Base-by-base conservation (phyloP, 768 basidiomycete species). In the Suillus lakei region DNA sequence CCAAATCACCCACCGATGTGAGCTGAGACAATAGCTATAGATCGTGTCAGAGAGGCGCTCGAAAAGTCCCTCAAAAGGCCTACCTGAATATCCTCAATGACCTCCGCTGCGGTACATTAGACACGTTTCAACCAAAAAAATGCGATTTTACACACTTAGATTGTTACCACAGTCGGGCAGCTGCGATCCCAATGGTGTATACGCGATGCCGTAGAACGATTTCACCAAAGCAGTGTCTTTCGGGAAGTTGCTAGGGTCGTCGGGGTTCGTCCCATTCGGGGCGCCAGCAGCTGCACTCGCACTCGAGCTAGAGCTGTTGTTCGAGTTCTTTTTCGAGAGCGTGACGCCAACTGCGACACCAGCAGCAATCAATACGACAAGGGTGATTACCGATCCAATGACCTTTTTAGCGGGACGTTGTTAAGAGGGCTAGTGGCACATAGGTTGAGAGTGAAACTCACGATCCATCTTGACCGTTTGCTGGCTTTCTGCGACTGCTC, bases 171-270 rank as follows among this genome's bases (percentile, higher is more conserved):
- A 95, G 39, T 84, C 73, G 0, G 93, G 93, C 28, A 89, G 75
- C 69, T 89, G 87, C n/a, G 89, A 87, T 46, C 88, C 88, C 23
- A 80, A 78, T 10, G 95, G 95, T 1, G 93, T 95, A 76, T 97
- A 97, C 0, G 95, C 95, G 28, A 97, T 72, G 5, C 92, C 95
- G 74, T 90, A 97, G 79, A 98, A 93, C 0, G 87, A 83, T 68
- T 91, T 86, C 67, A 89, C 83, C 59, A 97, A 78, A 36, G 83
- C 83, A 3, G 85, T 60, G 75, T 96, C 85, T 78, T 89, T 91
- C 23, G 78, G 76, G 77, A 96, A 98, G 21, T 83, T 83, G 76
- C 88, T 93, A 4, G 95, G 93, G 76, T 96, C 92, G 69, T 83
- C 86, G 10, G 85, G 79, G 70, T 85, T 76, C 3, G 81, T 80